Percentiles rank a stretch among this genome's conserved stretches.
Conservation (phyloP, 2,329 filamentous ascomycete genomes). For the Sphaceloma murrayae region DNA sequence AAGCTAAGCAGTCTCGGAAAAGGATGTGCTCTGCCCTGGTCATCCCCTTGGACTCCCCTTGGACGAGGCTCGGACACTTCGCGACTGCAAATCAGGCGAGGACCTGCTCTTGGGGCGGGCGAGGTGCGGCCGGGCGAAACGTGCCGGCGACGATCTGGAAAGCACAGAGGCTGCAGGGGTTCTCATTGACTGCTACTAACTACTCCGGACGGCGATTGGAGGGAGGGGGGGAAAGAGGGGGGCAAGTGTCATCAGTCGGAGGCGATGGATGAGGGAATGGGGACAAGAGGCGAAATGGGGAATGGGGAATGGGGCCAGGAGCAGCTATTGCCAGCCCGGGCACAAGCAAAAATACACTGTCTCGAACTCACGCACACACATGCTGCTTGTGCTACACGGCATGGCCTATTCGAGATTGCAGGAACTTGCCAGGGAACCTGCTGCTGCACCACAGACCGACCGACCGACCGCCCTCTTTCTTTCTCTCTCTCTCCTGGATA, state of each 20-base stretch:
- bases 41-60: conserved; percentile 6
- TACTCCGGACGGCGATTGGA: not conserved
- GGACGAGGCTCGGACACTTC: conserved; percentile 5
- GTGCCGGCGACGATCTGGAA: conserved; percentile 10
- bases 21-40: conserved; percentile 14
- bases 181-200: too few relatives aligned
- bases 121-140: conserved; percentile 14
- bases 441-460: too few relatives aligned
- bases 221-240: too few relatives aligned
- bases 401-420: conserved; percentile 12
- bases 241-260: conserved; percentile 10
- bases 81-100: not conserved
- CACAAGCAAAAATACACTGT: conserved; percentile 1
- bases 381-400: not conserved
- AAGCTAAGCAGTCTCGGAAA: conserved; percentile 16
- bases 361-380: not conserved
- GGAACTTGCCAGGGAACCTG: too few relatives aligned
- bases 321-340: conserved; percentile 13
- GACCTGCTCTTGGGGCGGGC: conserved; percentile 6
- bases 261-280: conserved; percentile 13
- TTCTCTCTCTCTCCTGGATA: too few relatives aligned
- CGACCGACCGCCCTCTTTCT: too few relatives aligned
- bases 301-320: conserved; percentile 8
- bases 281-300: not conserved
- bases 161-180: conserved; percentile 14